These are phyloP conservation scores for Dactylellina leptospora DNA, from an alignment of 2,329 filamentous ascomycete genomes.

Conservation along the genomic window DNA sequence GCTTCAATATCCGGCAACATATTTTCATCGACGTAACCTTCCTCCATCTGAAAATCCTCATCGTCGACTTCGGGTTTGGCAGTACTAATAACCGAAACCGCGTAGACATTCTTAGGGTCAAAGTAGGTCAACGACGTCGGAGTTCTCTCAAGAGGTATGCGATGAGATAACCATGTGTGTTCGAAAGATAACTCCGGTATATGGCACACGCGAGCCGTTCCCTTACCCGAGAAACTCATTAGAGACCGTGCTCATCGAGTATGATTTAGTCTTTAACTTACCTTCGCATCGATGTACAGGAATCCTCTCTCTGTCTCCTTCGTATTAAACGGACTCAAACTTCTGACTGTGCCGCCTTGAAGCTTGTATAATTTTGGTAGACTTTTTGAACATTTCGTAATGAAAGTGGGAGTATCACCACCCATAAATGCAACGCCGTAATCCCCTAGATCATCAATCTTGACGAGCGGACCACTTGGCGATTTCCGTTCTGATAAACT, in stretches of 20 bases:
- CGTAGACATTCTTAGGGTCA: constrained; percentile 75
- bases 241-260: constrained; percentile 15
- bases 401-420: constrained; percentile 79
- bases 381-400: constrained; percentile 82
- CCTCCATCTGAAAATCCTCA: constrained; percentile 51
- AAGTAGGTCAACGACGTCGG: constrained; percentile 80
- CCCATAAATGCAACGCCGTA: constrained; percentile 85
- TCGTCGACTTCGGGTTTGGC: constrained; percentile 39
- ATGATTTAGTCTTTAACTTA: constrained; percentile 56
- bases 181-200: constrained; percentile 78
- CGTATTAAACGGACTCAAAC: constrained; percentile 79
- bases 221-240: constrained; percentile 63
- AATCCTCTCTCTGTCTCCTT: constrained; percentile 81
- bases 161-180: constrained; percentile 77
- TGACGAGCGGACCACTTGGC: constrained; percentile 67
- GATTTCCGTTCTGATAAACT: constrained; percentile 59
- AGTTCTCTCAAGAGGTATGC: constrained; percentile 75
- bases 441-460: constrained; percentile 73
- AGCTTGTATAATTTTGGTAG: constrained; percentile 78
- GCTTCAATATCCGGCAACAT: constrained; percentile 75
- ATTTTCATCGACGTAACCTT: constrained; percentile 61
- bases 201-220: constrained; percentile 77
- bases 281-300: constrained; percentile 75
- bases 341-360: constrained; percentile 72
- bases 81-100: constrained; percentile 68